Base-by-base conservation (phyloP, 106 monocot genomes). In the Dendrobium catenatum region DNA sequence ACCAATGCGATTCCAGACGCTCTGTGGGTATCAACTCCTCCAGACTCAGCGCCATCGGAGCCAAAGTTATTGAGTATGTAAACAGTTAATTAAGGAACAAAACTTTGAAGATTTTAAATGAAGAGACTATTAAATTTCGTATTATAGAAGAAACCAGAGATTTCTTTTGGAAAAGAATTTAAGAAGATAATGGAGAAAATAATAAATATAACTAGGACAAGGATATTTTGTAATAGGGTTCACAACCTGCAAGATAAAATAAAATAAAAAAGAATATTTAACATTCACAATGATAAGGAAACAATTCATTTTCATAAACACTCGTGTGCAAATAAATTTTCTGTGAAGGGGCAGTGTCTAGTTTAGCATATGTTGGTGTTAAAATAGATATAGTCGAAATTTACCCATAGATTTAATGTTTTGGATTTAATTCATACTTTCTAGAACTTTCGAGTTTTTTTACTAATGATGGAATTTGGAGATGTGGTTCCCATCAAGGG, bases 201-300 rank as follows among this genome's bases (percentile, higher is more conserved):
- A 31, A 31, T 31, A 31, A 31, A 31, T 15, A 37, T 37, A 13
- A 33, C 70, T 43, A 74, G 44, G 74, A 74, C 10, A 94, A 97
- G 97, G 97, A 97, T 97, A 98, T 98, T 98, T 98, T 33, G 95
- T 91, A 33, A 98, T 87, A 8, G 98, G 98, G 46, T 98, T 98
- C 22, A 93, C 95, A 44, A 98, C 98, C 98, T 98, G 98, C 91
- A 92, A 91, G 15, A 49, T 0, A 49, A n/a, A n/a, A n/a, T n/a
- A n/a, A n/a, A n/a, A n/a, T n/a, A n/a, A 33, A 37, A 1, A 0
- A 68, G 70, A 8, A 67, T 26, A 67, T 27, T 67, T 29, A 37
- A n/a, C 13, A 33, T 70, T 29, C 70, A 70, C 16, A 4, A 10
- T 24, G 33, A 37, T 13, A 70, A 70, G 4, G 11, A 37, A 70